These are phyloP conservation scores for Hypoxylon rubiginosum DNA, from an alignment of 2,329 filamentous ascomycete species.

Conservation along the genomic window DNA sequence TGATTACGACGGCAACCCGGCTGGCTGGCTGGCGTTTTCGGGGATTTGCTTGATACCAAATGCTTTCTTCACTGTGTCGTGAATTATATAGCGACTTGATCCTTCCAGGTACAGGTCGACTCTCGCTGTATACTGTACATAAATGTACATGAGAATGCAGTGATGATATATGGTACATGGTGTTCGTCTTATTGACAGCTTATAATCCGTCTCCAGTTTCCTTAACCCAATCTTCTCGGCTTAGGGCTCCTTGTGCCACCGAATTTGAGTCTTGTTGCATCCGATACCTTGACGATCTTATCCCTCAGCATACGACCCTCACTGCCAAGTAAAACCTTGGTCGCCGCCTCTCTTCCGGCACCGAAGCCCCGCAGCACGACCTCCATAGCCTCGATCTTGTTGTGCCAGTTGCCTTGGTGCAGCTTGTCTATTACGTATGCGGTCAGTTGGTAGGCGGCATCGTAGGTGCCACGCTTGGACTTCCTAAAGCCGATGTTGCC, in stretches of 20 bases:
- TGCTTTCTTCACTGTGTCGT: conserved; percentile 23
- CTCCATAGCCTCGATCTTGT: conserved; percentile 82
- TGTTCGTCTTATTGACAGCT: conserved; percentile 17
- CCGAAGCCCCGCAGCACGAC: conserved; percentile 89
- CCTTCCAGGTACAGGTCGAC: conserved; percentile 25
- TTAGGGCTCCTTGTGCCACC: conserved; percentile 90
- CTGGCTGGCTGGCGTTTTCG: conserved; percentile 41
- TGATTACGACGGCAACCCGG: conserved; percentile 25
- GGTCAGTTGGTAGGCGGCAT: conserved; percentile 91
- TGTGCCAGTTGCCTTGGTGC: conserved; percentile 82
- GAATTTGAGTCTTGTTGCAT: conserved; percentile 93
- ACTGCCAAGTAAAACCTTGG: conserved; percentile 87
- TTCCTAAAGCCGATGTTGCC: conserved; percentile 96
- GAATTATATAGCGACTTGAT: conserved; percentile 29
- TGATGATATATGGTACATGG: conserved; percentile 49
- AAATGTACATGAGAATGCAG: conserved; percentile 44
- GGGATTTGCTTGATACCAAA: conserved; percentile 48
- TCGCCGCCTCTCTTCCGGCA: conserved; percentile 85
- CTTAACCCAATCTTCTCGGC: conserved; percentile 77
- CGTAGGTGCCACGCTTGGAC: conserved; percentile 82
- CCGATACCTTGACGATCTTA: conserved; percentile 83
- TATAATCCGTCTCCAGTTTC: conserved; percentile 4
- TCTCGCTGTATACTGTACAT: conserved; percentile 43
- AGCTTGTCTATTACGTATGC: conserved; percentile 87
- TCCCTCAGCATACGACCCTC: conserved; percentile 83